Evolutionary conservation across 2,329 filamentous ascomycete species (phyloP), one percentile per base, ranked within the genome.

Genomic region (Penicillium sp.): DNA sequence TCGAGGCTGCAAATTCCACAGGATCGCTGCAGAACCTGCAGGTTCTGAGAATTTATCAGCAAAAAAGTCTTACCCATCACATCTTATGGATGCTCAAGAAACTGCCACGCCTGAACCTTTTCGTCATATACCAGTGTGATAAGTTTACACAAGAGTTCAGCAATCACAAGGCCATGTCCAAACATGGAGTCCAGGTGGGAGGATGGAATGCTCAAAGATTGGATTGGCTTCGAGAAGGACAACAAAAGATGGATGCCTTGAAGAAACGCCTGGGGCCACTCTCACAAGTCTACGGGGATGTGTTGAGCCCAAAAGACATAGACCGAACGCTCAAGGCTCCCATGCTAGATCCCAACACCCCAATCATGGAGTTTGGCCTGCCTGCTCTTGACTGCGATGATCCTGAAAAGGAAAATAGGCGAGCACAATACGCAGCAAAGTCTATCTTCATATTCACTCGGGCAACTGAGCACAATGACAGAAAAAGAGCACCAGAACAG

Each of bases 21-120:
- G 66, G 66, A 10, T 75, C 75, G 6, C 78, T 82, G 59, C 69
- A 71, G 47, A 71, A 80, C 55, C 70, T 82, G 4, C 73, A 76
- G 3, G 65, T 78, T 24, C 58, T 82, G 35, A 67, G 76, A 45
- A 62, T 82, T 44, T 68, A 68, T 26, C 60, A 71, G 40, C 79
- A 81, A 55, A 57, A 63, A 7, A 60, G 72, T 4, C 33, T 81
- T 1, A 76, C 74, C 4, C 50, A 61, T 17, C 67, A 72, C 19
- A 60, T 74, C 3, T 73, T 81, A 49, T 66, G 69, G 35, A 77
- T 76, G 61, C 62, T 81, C 15, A 62, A 67, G 19, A 53, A 55
- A 3, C 73, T 82, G 40, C 78, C 78, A 3, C 70, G 72, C 9
- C 60, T 82, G 26, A 71, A 70, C n/a, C 53, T 73, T 15, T 62